These are phyloP conservation scores for Schizonepeta tenuifolia DNA, from an alignment of 257 asterid species.

Conservation along the genomic window DNA sequence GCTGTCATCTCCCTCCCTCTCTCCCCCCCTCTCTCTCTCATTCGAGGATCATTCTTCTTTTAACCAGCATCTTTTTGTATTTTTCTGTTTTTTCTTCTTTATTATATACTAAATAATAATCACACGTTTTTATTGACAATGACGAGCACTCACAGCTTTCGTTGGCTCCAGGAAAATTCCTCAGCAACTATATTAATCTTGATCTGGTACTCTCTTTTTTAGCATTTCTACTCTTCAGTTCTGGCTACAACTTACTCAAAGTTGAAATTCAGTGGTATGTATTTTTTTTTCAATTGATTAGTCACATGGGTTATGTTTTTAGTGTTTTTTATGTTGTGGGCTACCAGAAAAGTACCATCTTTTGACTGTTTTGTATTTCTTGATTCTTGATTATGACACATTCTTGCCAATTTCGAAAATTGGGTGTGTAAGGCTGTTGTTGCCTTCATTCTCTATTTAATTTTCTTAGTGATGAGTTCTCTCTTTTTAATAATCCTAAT, in stretches of 20 bases:
- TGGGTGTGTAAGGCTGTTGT: neutral
- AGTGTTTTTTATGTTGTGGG: conserved; percentile 7
- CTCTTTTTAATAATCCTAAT: neutral
- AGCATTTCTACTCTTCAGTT: neutral
- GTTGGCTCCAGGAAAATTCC: neutral
- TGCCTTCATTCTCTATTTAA: no score
- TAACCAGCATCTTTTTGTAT: neutral
- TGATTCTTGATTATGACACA: conserved; percentile 6
- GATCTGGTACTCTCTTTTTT: neutral
- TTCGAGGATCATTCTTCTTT: conserved; percentile 1
- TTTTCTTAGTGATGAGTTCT: neutral
- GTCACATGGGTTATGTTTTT: neutral
- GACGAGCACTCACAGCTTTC: neutral
- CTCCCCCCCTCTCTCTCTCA: neutral
- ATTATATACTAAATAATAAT: neutral
- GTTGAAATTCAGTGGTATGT: neutral
- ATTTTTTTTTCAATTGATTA: neutral
- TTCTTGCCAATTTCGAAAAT: neutral
- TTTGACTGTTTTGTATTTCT: neutral
- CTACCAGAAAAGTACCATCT: neutral
- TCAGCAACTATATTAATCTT: neutral
- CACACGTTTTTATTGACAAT: conserved; percentile 12
- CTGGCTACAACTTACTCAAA: neutral
- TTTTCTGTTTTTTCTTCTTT: neutral
- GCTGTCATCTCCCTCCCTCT: neutral